Conservation (phyloP, 345 rosid species). For the Eucalyptus tenuipes region DNA sequence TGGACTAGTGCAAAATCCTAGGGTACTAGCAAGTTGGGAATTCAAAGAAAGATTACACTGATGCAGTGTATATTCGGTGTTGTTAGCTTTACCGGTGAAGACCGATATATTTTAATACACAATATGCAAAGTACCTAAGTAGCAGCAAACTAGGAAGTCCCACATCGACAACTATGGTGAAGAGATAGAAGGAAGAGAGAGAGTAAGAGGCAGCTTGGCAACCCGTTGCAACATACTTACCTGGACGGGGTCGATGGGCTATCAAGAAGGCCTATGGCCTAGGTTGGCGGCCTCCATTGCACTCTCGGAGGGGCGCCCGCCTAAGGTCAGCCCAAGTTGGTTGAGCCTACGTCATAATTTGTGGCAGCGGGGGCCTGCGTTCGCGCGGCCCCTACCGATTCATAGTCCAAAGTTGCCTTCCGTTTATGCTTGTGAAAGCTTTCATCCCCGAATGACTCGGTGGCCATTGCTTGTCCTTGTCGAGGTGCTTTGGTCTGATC, state of each 20-base stretch:
- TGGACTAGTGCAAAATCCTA: not conserved
- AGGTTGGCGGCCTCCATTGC: constrained; percentile 3
- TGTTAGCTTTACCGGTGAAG: not conserved
- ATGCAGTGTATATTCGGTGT: not conserved
- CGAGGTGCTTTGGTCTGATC: not conserved
- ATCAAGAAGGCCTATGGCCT: not conserved
- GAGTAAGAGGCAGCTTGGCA: fast-evolving
- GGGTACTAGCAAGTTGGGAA: not conserved
- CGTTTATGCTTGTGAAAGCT: fast-evolving
- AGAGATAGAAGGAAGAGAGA: not conserved
- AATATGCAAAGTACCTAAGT: not conserved
- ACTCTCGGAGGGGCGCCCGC: not conserved
- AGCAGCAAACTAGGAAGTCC: not conserved
- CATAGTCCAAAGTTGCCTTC: fast-evolving
- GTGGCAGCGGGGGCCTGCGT: not conserved
- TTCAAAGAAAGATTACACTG: not conserved
- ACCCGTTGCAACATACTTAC: not conserved
- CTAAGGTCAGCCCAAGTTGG: not conserved
- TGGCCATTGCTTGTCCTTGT: fast-evolving
- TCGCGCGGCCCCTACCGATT: not conserved
- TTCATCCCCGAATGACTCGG: fast-evolving
- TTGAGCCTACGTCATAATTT: not conserved
- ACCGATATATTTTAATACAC: not conserved
- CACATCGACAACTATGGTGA: not conserved
- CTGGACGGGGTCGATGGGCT: not conserved